A percentile compares a stretch with the other conserved stretches of the same genome.
Evolutionary conservation across 1,139 yeast genomes (phyloP).

Genomic region (Kurtzmaniella quercitrusa): DNA sequence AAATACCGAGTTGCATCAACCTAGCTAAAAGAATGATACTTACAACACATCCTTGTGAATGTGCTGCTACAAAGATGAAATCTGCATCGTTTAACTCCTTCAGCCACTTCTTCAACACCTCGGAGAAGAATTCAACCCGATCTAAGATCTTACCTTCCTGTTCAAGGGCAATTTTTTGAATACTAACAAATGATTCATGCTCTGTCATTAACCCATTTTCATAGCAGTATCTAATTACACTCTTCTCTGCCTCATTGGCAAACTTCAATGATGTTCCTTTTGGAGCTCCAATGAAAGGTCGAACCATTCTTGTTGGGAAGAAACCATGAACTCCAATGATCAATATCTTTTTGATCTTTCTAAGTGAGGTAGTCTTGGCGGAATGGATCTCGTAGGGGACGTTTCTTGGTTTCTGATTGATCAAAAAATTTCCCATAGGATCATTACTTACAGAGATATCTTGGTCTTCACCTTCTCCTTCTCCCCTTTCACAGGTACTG

Average conservation of each 20-base stretch:
- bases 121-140: slow-evolving; percentile 76
- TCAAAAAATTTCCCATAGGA: slow-evolving; percentile 42
- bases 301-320: slow-evolving; percentile 79
- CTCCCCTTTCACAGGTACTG: slow-evolving; percentile 18
- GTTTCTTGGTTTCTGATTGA: slow-evolving; percentile 22
- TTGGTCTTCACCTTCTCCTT: slow-evolving; percentile 33
- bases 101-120: slow-evolving; percentile 66
- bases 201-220: slow-evolving; percentile 44
- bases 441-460: slow-evolving; percentile 39
- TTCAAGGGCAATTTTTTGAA: slow-evolving; percentile 88
- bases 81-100: slow-evolving; percentile 73
- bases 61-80: slow-evolving; percentile 83
- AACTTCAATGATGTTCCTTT: slow-evolving; percentile 88
- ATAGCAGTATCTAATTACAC: slow-evolving; percentile 69
- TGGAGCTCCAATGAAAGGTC: slow-evolving; percentile 88
- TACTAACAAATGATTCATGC: slow-evolving; percentile 46
- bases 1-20: slow-evolving; percentile 65
- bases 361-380: slow-evolving; percentile 28
- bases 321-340: slow-evolving; percentile 95
- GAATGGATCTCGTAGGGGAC: slow-evolving; percentile 20
- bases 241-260: slow-evolving; percentile 80
- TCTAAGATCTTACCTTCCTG: slow-evolving; percentile 89
- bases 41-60: slow-evolving; percentile 95
- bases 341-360: slow-evolving; percentile 49
- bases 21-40: slow-evolving; percentile 73